Evolutionary conservation across 1,139 yeast species (phyloP).

Genomic region (Arxiozyma slooffiae): DNA sequence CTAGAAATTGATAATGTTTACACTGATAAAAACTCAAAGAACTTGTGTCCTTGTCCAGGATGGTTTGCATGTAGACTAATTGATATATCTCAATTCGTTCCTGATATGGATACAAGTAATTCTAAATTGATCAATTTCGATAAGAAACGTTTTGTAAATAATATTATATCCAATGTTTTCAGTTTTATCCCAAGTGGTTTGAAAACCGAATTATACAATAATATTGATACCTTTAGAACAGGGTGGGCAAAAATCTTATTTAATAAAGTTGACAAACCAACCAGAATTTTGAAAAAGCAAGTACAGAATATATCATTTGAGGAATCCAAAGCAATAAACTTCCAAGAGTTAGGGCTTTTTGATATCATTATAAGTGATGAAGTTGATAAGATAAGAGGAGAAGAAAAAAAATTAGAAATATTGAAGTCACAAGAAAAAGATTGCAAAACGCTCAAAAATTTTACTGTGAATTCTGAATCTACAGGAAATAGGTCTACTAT

Average conservation of each 20-base stretch:
- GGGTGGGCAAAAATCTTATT: constrained; percentile 21
- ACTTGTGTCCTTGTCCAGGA: constrained; percentile 77
- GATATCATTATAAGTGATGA: constrained; percentile 39
- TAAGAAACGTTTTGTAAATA: constrained; percentile 54
- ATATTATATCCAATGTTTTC: constrained; percentile 43
- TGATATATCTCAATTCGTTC: constrained; percentile 58
- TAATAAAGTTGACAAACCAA: constrained; percentile 16
- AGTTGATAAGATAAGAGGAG: constrained; percentile 43
- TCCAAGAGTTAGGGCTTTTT: constrained; percentile 36
- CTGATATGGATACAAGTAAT: constrained; percentile 54
- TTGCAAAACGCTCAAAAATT: constrained; percentile 5
- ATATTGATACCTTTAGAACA: background rate
- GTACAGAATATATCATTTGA: constrained; percentile 36
- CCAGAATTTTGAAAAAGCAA: constrained; percentile 15
- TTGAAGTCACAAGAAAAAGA: constrained; percentile 35
- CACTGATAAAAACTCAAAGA: constrained; percentile 38
- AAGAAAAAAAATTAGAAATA: constrained; percentile 37
- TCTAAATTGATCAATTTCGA: constrained; percentile 55
- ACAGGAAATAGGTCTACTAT: background rate
- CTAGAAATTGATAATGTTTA: constrained; percentile 34
- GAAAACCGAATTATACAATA: constrained; percentile 6
- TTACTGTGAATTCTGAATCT: background rate
- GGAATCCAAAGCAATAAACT: constrained; percentile 35
- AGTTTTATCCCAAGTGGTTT: constrained; percentile 32
- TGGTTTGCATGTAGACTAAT: constrained; percentile 55